phyloP scores from a whole-genome alignment of 148 eudicot species.

The Rhododendron ferrugineum region DNA sequence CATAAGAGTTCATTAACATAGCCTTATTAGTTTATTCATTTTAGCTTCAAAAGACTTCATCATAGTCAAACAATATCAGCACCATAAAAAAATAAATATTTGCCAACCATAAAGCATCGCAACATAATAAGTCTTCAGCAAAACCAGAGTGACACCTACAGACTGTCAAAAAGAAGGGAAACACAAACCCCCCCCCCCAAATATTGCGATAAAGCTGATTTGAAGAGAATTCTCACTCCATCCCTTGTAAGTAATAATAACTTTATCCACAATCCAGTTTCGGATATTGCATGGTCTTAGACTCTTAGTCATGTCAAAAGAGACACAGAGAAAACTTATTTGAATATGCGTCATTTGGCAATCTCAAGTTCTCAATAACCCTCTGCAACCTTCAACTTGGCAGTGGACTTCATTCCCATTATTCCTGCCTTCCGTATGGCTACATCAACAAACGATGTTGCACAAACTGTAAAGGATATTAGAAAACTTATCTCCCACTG shows the following conservation, averaged over 20 bases:
- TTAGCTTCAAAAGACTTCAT: neutral
- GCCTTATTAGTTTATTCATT: no score
- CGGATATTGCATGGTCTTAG: neutral
- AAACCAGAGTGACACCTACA: neutral
- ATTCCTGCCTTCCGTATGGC: no score
- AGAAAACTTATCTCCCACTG: neutral
- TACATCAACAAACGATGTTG: neutral
- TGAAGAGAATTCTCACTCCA: neutral
- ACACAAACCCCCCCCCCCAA: neutral
- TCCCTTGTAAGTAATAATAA: neutral
- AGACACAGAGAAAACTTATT: neutral
- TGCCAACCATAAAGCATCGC: neutral
- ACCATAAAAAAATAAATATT: neutral
- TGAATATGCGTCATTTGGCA: neutral
- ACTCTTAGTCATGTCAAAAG: neutral
- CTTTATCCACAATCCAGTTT: neutral
- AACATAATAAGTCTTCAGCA: neutral
- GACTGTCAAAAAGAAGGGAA: neutral
- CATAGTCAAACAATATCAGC: no score
- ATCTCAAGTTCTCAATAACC: neutral
- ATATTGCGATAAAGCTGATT: neutral
- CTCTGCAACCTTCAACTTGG: no score
- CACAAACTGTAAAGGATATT: neutral
- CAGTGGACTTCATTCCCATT: no score
- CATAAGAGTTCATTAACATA: no score